These are phyloP conservation scores for Suillus americanus DNA, from an alignment of 768 basidiomycete genomes.

Conservation along the genomic window DNA sequence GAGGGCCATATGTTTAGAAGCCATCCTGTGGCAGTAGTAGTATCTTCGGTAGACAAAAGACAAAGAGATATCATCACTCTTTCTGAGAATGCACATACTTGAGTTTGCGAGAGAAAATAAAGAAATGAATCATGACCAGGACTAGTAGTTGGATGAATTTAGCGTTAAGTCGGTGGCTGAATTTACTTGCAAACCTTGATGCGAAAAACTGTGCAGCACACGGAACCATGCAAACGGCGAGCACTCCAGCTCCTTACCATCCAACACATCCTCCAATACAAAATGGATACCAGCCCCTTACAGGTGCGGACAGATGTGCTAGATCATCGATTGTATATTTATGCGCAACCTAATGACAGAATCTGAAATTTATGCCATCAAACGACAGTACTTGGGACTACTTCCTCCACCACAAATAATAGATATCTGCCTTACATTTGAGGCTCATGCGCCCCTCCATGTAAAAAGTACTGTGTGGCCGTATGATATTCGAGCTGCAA, in stretches of 20 bases:
- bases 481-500: constrained; percentile 62
- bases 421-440: constrained; percentile 74
- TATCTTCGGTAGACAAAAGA: neutral
- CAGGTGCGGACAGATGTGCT: constrained; percentile 32
- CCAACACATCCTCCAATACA: constrained; percentile 38
- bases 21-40: neutral
- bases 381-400: constrained; percentile 68
- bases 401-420: constrained; percentile 72
- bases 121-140: too few species aligned
- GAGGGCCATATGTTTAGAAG: neutral
- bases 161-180: neutral
- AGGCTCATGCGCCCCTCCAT: constrained; percentile 65
- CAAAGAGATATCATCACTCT: too few species aligned
- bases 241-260: constrained; percentile 37
- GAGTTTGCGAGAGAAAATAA: neutral
- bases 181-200: constrained; percentile 53
- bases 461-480: constrained; percentile 74
- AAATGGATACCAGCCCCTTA: constrained; percentile 33
- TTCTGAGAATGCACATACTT: neutral
- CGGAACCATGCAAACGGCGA: constrained; percentile 60
- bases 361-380: constrained; percentile 54
- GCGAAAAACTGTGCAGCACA: constrained; percentile 70
- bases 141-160: neutral
- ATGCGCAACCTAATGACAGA: constrained; percentile 34
- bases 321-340: constrained; percentile 21